Conservation (phyloP, 208 protist species). For the Angomonas ambiguus region DNA sequence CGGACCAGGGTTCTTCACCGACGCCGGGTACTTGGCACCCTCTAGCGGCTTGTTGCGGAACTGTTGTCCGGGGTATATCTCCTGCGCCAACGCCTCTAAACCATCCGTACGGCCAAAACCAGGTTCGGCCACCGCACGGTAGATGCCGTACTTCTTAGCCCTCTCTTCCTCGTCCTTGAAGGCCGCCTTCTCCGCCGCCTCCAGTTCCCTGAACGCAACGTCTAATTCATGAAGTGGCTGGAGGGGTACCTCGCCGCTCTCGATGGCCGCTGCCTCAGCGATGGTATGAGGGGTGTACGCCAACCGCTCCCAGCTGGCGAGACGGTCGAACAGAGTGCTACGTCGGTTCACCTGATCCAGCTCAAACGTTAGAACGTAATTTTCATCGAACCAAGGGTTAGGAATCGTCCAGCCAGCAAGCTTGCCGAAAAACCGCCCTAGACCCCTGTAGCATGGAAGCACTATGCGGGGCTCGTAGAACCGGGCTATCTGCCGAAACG, state of each 20-base stretch:
- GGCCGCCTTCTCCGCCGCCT: slow-evolving; percentile 81
- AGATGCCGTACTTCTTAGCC: slow-evolving; percentile 80
- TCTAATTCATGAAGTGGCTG: slow-evolving; percentile 74
- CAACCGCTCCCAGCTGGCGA: slow-evolving; percentile 85
- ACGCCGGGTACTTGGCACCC: slow-evolving; percentile 82
- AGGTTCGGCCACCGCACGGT: slow-evolving; percentile 89
- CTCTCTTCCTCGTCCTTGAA: slow-evolving; percentile 82
- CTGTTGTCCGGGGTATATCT: slow-evolving; percentile 91
- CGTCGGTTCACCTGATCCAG: slow-evolving; percentile 90
- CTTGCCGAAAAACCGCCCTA: slow-evolving; percentile 86
- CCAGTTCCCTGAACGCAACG: slow-evolving; percentile 54
- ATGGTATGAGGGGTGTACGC: slow-evolving; percentile 82
- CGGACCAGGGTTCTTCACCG: slow-evolving; percentile 82
- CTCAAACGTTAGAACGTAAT: slow-evolving; percentile 87
- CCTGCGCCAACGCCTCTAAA: slow-evolving; percentile 85
- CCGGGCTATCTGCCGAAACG: slow-evolving; percentile 67
- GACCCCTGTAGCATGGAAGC: slow-evolving; percentile 76
- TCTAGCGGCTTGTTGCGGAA: slow-evolving; percentile 84
- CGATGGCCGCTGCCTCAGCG: slow-evolving; percentile 66
- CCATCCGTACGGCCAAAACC: slow-evolving; percentile 87
- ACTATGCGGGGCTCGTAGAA: slow-evolving; percentile 70
- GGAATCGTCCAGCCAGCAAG: slow-evolving; percentile 71
- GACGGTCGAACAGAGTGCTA: slow-evolving; percentile 82
- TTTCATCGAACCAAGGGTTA: slow-evolving; percentile 90
- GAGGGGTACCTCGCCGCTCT: slow-evolving; percentile 48